phyloP scores from a whole-genome alignment of 164 flowering plant species.

The Chloranthus sessilifolius region DNA sequence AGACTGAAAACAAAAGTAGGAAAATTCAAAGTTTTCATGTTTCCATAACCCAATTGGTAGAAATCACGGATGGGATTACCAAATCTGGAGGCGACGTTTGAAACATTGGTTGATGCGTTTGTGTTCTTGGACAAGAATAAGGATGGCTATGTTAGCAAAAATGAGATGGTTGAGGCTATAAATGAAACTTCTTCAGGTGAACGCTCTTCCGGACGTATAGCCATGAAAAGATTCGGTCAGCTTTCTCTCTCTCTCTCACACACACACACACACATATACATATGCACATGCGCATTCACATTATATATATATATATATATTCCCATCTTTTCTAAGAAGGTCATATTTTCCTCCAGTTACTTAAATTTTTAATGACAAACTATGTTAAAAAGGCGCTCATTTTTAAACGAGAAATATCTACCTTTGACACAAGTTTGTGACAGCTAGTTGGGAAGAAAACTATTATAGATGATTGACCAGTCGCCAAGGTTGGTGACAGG shows the following conservation, averaged over 20 bases:
- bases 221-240: constrained; percentile 89
- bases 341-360: too few species aligned
- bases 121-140: constrained; percentile 92
- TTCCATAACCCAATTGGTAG: constrained; percentile 48
- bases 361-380: background rate
- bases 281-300: background rate
- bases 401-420: too few species aligned
- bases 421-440: too few species aligned
- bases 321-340: too few species aligned
- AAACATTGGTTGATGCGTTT: constrained; percentile 86
- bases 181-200: constrained; percentile 77
- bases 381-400: background rate
- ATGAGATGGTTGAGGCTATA: constrained; percentile 85
- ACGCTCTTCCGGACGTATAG: constrained; percentile 81
- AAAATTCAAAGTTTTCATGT: background rate
- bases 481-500: too few species aligned
- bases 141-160: constrained; percentile 94
- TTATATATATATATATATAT: background rate
- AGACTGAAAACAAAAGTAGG: background rate
- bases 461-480: too few species aligned
- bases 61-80: constrained; percentile 73
- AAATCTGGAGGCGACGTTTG: constrained; percentile 74
- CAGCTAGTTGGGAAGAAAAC: too few species aligned
- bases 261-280: background rate
- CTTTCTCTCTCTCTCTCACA: constrained; percentile 25